A percentile compares a stretch with the other conserved stretches of the same genome.
Conservation (phyloP, 495 filamentous ascomycete species). For the Aspergillus olivimuriae region DNA sequence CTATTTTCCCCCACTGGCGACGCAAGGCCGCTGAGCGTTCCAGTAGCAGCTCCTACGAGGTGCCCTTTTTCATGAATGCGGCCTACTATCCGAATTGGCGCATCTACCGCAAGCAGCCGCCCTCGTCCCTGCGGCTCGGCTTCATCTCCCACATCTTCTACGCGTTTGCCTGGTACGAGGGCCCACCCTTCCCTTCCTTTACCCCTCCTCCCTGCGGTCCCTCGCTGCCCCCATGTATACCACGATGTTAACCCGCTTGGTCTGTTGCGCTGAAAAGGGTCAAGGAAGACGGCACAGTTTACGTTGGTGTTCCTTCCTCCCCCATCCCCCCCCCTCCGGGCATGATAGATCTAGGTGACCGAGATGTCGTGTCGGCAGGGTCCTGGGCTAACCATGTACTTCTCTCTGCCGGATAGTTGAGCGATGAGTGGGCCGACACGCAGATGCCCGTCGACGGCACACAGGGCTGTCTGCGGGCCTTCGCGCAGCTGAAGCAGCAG, state of each 20-base stretch:
- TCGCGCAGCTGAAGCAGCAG: constrained; percentile 65
- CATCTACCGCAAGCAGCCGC: constrained; percentile 70
- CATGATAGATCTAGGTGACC: neutral
- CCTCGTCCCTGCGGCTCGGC: constrained; percentile 65
- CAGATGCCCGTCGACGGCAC: constrained; percentile 74
- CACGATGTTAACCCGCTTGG: too few species aligned
- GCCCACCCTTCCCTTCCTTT: too few species aligned
- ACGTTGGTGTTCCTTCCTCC: constrained; percentile 59
- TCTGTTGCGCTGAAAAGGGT: too few species aligned
- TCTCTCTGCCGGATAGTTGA: too few species aligned
- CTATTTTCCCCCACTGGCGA: constrained; percentile 23
- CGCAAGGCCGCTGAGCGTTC: constrained; percentile 23
- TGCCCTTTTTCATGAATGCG: constrained; percentile 55
- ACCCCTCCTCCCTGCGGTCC: neutral
- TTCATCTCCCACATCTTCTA: constrained; percentile 79
- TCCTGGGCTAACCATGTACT: constrained; percentile 17
- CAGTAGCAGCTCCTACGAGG: constrained; percentile 28
- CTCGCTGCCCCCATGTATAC: neutral
- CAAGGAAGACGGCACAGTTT: constrained; percentile 70
- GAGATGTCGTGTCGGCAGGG: too few species aligned
- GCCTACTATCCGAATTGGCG: constrained; percentile 90
- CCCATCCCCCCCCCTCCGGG: neutral
- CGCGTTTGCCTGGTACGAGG: constrained; percentile 66
- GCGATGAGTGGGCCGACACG: constrained; percentile 80
- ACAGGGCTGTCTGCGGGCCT: constrained; percentile 69